Evolutionary conservation across 345 rosid genomes (phyloP).

Genomic region (Physaria fendleri): DNA sequence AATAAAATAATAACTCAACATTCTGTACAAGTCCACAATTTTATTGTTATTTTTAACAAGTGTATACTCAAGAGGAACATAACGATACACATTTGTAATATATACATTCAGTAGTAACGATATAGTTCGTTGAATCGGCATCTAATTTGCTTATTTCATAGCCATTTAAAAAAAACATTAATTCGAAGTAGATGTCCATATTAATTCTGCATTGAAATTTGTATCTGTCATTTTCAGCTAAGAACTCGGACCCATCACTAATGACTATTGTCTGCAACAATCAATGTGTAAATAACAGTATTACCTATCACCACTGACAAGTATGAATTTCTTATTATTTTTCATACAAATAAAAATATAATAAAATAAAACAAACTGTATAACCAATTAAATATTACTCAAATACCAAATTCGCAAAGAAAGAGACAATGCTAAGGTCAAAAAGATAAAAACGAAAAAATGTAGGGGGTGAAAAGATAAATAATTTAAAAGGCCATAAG

Average conservation of each 20-base stretch:
- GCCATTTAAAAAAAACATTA: neutral
- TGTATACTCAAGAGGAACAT: neutral
- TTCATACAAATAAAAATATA: neutral
- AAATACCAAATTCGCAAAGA: conserved; percentile 6
- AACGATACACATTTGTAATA: neutral
- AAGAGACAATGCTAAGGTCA: conserved; percentile 14
- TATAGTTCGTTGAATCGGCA: too few species aligned
- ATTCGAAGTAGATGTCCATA: neutral
- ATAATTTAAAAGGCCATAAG: conserved; percentile 42
- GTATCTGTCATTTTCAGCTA: neutral
- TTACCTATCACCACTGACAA: conserved; percentile 12
- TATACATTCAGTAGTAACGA: neutral
- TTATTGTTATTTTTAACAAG: neutral
- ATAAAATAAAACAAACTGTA: neutral
- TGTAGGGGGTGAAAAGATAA: neutral
- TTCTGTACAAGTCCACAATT: neutral
- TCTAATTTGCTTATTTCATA: too few species aligned
- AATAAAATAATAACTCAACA: too few species aligned
- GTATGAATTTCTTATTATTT: conserved; percentile 2
- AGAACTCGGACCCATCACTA: conserved; percentile 22
- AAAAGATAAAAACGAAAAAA: conserved; percentile 3
- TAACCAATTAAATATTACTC: conserved; percentile 21
- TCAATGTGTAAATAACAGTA: conserved; percentile 13
- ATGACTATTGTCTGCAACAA: conserved; percentile 12
- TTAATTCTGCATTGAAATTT: neutral